Base-by-base conservation (phyloP, 148 eudicot genomes). In the Linanthus parryae region DNA sequence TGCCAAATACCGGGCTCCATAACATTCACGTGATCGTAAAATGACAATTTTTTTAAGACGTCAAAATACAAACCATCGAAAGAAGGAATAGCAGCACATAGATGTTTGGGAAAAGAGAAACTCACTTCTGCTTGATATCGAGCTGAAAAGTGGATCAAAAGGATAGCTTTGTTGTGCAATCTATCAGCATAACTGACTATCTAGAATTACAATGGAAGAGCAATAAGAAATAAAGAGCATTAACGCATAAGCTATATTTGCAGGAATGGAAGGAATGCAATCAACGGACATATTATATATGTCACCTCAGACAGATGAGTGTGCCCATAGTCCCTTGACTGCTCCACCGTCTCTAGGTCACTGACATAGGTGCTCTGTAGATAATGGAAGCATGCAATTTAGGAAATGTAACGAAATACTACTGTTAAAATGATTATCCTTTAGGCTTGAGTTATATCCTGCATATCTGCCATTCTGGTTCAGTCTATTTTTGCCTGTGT, bases 71-170 rank as follows among this genome's bases (percentile, higher is more conserved):
- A 1, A 54, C 35, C 15, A 18, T 13, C 40, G 17, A 3, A 39
- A 22, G 38, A 59, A 16, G 35, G 35, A 31, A 33, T 44, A 46
- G 9, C 28, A 44, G 15, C 20, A 22, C 36, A 13, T 30, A 40
- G 24, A 10, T 42, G 37, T 25, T 24, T 3, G 62, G 33, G 6
- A 46, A 37, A 46, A 21, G 8, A 24, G n/a, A 51, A 45, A 68
- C 86, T 86, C 77, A 86, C 98, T 52, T 81, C 69, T 18, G 77
- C 70, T 40, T 81, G 67, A 52, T 91, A 86, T 10, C 95, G 75
- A 47, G 95, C 98, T 39, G 98, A 91, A 70, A 86, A 91, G 73
- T 91, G 98, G 67, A 86, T 86, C 33, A 91, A 71, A 64, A 91
- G 89, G 71, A 91, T 91, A 33, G 95, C 95, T 73, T 77, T 86